Conservation (phyloP, 768 basidiomycete genomes). For the Tricholoma sp. region DNA sequence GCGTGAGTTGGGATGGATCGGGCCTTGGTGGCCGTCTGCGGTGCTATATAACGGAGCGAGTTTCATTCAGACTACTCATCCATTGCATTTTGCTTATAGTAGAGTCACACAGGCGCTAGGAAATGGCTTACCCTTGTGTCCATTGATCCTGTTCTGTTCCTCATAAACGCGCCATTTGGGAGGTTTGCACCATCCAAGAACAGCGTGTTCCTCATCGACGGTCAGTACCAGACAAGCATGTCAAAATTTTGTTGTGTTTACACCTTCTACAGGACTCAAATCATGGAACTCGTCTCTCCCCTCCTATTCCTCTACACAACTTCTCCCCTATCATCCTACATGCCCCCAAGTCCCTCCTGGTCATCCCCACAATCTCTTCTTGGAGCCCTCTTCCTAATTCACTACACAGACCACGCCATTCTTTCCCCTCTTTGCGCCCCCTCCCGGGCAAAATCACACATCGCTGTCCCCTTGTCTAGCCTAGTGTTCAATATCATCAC, state of each 20-base stretch:
- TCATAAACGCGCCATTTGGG: conserved; percentile 8
- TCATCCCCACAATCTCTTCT: conserved; percentile 45
- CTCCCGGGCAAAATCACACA: conserved; percentile 69
- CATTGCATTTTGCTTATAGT: neutral
- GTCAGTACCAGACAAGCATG: neutral
- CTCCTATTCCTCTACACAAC: conserved; percentile 43
- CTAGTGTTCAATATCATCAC: too few relatives aligned
- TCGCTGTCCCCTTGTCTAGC: conserved; percentile 60
- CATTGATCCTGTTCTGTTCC: conserved; percentile 1
- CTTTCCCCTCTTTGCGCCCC: conserved; percentile 79
- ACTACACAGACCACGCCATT: conserved; percentile 82
- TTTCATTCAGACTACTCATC: accelerated
- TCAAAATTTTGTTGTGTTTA: neutral
- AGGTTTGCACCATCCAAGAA: conserved; percentile 7
- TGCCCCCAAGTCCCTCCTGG: conserved; percentile 23
- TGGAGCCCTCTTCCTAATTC: conserved; percentile 54
- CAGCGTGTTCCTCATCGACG: conserved; percentile 6
- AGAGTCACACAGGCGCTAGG: neutral
- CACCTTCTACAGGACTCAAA: conserved; percentile 18
- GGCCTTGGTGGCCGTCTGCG: conserved; percentile 7
- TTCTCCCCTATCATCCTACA: conserved; percentile 41
- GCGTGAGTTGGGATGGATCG: conserved; percentile 52
- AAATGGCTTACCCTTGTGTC: conserved; percentile 8
- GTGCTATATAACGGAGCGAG: neutral
- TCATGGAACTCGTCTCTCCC: conserved; percentile 74